Evolutionary conservation across 2,329 filamentous ascomycete species (phyloP).

Genomic region (Xylariaceae sp.): DNA sequence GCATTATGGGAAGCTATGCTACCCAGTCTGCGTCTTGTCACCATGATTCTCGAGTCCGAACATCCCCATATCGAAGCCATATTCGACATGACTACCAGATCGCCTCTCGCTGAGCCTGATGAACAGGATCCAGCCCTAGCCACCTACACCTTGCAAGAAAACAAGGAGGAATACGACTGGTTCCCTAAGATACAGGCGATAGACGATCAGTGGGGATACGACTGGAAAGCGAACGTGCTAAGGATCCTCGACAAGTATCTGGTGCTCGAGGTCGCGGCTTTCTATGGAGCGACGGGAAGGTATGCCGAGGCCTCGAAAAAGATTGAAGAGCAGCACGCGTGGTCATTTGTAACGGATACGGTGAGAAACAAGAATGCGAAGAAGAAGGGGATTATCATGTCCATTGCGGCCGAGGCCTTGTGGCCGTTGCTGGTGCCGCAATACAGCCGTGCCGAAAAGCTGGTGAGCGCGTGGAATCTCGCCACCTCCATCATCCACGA

Average conservation of each 20-base stretch:
- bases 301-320: no score
- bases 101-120: slow-evolving; percentile 1
- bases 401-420: slow-evolving; percentile 21
- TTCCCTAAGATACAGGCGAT: slow-evolving; percentile 9
- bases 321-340: not conserved
- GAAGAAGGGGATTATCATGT: slow-evolving; percentile 1
- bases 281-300: not conserved
- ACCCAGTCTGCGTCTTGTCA: slow-evolving; percentile 23
- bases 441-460: slow-evolving; percentile 25
- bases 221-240: slow-evolving; percentile 13
- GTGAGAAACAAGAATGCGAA: not conserved
- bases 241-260: slow-evolving; percentile 5
- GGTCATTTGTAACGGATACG: not conserved
- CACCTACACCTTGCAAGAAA: slow-evolving; percentile 7
- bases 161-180: slow-evolving; percentile 12
- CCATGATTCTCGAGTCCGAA: slow-evolving; percentile 12
- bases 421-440: slow-evolving; percentile 25
- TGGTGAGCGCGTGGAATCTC: slow-evolving; percentile 18
- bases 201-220: slow-evolving; percentile 5
- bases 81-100: slow-evolving; percentile 22
- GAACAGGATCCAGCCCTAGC: no score
- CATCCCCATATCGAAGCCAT: slow-evolving; percentile 15
- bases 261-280: slow-evolving; percentile 14
- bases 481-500: slow-evolving; percentile 26
- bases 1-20: slow-evolving; percentile 25